Percentiles rank a stretch among this genome's conserved stretches.
These are phyloP conservation scores for Hibiscus tridactylites DNA, from an alignment of 345 rosid species.

Conservation along the genomic window DNA sequence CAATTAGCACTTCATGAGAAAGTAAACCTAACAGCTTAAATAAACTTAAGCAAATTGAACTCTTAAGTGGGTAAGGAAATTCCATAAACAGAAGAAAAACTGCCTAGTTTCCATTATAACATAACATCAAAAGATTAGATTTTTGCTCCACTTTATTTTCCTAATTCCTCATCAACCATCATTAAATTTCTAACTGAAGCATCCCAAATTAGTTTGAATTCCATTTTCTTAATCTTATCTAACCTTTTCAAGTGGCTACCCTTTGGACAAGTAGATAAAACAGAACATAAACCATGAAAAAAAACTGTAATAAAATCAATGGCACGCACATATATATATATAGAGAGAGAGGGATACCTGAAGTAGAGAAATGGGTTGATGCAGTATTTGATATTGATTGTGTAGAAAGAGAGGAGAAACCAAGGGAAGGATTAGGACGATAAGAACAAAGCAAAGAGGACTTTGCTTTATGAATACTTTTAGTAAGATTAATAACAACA, in stretches of 20 bases:
- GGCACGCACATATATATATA: not conserved
- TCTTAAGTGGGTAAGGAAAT: too few species aligned
- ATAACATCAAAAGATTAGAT: not conserved
- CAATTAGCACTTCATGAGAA: not conserved
- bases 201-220: not conserved
- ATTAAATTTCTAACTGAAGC: not conserved
- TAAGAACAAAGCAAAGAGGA: constrained; percentile 3
- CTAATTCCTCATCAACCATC: not conserved
- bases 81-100: not conserved
- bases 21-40: not conserved
- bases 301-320: not conserved
- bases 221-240: not conserved
- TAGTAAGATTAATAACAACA: not conserved
- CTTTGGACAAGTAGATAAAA: not conserved
- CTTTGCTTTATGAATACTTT: not conserved
- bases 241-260: not conserved
- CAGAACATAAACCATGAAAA: not conserved
- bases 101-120: not conserved
- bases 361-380: constrained; percentile 22
- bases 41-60: too few species aligned
- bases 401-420: constrained; percentile 7
- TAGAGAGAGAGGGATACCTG: not conserved
- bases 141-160: not conserved
- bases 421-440: not conserved
- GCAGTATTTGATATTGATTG: constrained; percentile 17